A percentile compares a stretch with the other conserved stretches of the same genome.
Conservation (phyloP, 805 yeast species). For the Pichia membranifaciens region DNA sequence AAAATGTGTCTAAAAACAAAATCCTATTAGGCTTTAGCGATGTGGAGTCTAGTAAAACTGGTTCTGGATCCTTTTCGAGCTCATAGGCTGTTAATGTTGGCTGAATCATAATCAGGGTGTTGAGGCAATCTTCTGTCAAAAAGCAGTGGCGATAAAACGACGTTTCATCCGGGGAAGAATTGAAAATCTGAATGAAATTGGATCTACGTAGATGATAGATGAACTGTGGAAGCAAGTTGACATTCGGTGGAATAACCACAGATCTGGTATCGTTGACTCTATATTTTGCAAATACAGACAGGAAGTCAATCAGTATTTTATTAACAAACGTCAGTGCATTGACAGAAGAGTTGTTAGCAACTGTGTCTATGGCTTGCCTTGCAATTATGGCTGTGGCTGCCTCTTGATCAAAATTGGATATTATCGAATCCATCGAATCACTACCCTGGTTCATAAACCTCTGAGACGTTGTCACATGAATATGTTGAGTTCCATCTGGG, state of each 20-base stretch:
- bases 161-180: slow-evolving; percentile 70
- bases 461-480: slow-evolving; percentile 56
- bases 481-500: slow-evolving; percentile 48
- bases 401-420: slow-evolving; percentile 58
- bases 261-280: slow-evolving; percentile 41
- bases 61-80: slow-evolving; percentile 51
- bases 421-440: slow-evolving; percentile 30
- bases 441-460: slow-evolving; percentile 36
- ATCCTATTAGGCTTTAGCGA: slow-evolving; percentile 55
- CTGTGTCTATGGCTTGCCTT: slow-evolving; percentile 44
- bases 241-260: slow-evolving; percentile 43
- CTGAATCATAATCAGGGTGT: slow-evolving; percentile 62
- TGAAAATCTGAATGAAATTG: slow-evolving; percentile 58
- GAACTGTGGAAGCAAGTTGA: slow-evolving; percentile 59
- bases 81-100: slow-evolving; percentile 60
- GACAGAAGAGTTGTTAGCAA: slow-evolving; percentile 32
- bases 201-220: slow-evolving; percentile 63
- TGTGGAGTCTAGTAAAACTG: slow-evolving; percentile 58
- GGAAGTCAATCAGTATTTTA: slow-evolving; percentile 40
- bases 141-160: slow-evolving; percentile 57
- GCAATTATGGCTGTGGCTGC: slow-evolving; percentile 60
- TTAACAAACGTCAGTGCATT: slow-evolving; percentile 45
- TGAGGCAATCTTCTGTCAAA: slow-evolving; percentile 54
- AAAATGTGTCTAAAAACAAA: slow-evolving; percentile 58
- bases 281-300: slow-evolving; percentile 44